Percentiles rank a stretch among this genome's conserved stretches.
phyloP scores from a whole-genome alignment of 805 yeast genomes.

The Pichia paraexigua region DNA sequence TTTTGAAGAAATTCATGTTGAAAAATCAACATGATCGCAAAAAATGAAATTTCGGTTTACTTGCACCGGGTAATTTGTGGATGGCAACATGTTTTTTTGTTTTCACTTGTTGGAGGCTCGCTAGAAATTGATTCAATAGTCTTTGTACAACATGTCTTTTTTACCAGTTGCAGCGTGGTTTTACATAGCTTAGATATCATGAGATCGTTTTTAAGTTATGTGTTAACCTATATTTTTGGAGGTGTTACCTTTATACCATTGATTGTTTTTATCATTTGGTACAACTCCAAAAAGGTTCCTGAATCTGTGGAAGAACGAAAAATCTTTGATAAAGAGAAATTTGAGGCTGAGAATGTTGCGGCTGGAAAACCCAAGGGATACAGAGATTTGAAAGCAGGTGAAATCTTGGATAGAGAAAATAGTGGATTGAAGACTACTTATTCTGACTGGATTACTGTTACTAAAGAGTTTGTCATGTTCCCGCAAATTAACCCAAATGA shows the following conservation, averaged over 20 bases:
- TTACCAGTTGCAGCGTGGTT: no score
- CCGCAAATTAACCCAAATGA: slow-evolving; percentile 31
- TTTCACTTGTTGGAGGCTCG: not conserved
- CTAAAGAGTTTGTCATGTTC: slow-evolving; percentile 61
- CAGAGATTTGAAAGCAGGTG: slow-evolving; percentile 45
- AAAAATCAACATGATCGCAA: not conserved
- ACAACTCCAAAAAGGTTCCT: slow-evolving; percentile 30
- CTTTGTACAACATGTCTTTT: no score
- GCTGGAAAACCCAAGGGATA: slow-evolving; percentile 24
- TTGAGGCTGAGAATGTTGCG: slow-evolving; percentile 18
- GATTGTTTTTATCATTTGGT: slow-evolving; percentile 34
- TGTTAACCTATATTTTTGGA: slow-evolving; percentile 45
- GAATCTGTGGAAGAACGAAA: slow-evolving; percentile 15
- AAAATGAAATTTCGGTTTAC: not conserved
- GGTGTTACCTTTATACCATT: slow-evolving; percentile 77
- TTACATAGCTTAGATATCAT: not conserved
- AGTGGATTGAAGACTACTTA: slow-evolving; percentile 57
- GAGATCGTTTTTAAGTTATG: not conserved
- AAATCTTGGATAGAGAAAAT: slow-evolving; percentile 50
- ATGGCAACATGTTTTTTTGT: not conserved
- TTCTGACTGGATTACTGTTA: slow-evolving; percentile 80
- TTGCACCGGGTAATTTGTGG: slow-evolving; percentile 1
- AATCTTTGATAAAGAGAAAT: slow-evolving; percentile 14
- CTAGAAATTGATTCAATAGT: no score
- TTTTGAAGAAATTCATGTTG: not conserved